Evolutionary conservation across 352 stramenopile genomes (phyloP), one percentile per base, ranked within the genome.

Genomic region (Globisporangium carolinianum): DNA sequence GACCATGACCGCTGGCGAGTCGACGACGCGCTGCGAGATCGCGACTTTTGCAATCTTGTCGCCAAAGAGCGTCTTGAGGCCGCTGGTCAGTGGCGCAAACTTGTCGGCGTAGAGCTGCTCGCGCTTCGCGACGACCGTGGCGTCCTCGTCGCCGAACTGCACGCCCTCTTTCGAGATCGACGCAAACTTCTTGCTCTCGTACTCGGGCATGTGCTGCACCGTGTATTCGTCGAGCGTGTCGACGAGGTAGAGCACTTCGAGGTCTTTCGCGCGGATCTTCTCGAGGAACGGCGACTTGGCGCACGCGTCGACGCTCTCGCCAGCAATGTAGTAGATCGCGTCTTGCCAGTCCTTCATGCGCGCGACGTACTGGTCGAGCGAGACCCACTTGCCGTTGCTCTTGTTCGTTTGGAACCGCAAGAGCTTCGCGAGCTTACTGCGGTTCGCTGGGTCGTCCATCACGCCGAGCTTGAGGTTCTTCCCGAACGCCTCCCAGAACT

Each of bases 301-400:
- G 53, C 98, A 94, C 4, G 87, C 79, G 43, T 98, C 95, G 12
- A 93, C 81, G 41, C 73, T 93, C 61, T 98, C 91, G 53, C 91
- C 96, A n/a, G 96, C 92, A 58, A 99, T 93, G 76, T 98, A 98
- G 72, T 98, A 99, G 64, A 99, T 99, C 41, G 97, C 86, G 62
- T 98, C 96, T 69, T 99, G 97, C 96, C 96, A 99, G 41, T 98
- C 95, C 68, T 98, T 98, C 96, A 99, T 99, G 63, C 91, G 88
- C 48, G 84, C 79, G 4, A 99, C 84, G 77, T 99, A 99, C 58
- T 98, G 73, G 62, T 98, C 90, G 51, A 99, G 69, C 46, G 89
- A 98, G 10, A 89, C 86, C 76, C 83, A 98, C 63, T 98, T 94
- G 68, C 89, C 80, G 32, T 88, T 69, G 43, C 85, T 95, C 67